Evolutionary conservation across 306 rosid genomes (phyloP).

Genomic region (Sesbania bispinosa): DNA sequence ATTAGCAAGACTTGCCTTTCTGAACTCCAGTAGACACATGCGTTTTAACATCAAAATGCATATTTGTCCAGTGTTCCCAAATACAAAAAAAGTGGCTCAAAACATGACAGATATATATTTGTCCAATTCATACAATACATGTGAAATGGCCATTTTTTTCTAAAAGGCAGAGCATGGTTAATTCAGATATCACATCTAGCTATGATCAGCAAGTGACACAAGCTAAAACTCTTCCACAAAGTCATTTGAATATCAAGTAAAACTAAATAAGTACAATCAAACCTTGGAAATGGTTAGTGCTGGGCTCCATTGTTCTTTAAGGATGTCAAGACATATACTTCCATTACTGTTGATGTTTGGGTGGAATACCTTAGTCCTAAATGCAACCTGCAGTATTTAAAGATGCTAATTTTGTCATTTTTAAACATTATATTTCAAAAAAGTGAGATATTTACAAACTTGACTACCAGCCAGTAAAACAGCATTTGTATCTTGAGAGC

Average conservation of each 20-base stretch:
- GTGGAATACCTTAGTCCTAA: constrained; percentile 94
- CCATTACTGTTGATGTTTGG: constrained; percentile 91
- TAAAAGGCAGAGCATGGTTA: background rate
- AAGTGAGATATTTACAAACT: background rate
- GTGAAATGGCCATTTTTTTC: background rate
- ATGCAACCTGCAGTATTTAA: constrained; percentile 62
- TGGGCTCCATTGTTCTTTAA: constrained; percentile 92
- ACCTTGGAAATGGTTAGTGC: constrained; percentile 88
- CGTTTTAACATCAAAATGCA: background rate
- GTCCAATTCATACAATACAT: background rate
- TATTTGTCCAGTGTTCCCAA: background rate
- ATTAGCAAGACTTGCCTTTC: background rate
- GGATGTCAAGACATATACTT: constrained; percentile 87
- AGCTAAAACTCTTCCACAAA: background rate
- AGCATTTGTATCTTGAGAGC: background rate
- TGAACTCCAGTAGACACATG: background rate
- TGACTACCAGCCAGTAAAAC: background rate
- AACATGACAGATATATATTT: background rate
- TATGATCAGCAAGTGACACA: background rate
- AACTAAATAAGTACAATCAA: constrained; percentile 4
- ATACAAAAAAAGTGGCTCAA: background rate
- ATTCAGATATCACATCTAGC: background rate
- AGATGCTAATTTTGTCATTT: background rate
- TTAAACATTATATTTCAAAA: background rate
- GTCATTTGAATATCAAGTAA: background rate